Base-by-base conservation (phyloP, 768 basidiomycete genomes). In the Lactifluus pinguis region DNA sequence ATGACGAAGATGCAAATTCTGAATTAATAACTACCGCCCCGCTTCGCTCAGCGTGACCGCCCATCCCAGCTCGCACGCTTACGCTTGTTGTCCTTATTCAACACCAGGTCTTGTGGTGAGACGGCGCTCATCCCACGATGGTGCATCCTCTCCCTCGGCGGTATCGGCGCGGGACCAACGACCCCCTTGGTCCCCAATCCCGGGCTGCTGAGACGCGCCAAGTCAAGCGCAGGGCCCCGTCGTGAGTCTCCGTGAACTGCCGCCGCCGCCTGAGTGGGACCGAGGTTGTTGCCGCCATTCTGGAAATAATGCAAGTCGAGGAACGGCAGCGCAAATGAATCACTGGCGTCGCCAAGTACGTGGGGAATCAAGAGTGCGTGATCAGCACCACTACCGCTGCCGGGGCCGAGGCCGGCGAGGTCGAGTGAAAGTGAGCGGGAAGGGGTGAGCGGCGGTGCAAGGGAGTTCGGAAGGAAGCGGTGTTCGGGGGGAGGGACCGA, bases 261-360 rank as follows among this genome's bases (percentile, higher is more conserved):
- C 13, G 34, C 17, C 25, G 25, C 25, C 25, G 25, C 25, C 1
- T 25, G 25, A 13, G 42, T 9, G 11, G 17, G 29, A 17, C 42
- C 25, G 42, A 61, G 54, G 29, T 41, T 17, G n/a, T 49, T 45
- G 69, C 70, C 14, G 66, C 65, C 71, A 36, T 56, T 67, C 48
- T 56, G 67, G 68, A 84, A 84, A 69, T 87, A 87, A 68, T 89
- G 87, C 70, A 89, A 69, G 69, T 89, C 87, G 57, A 89, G 76
- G 72, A 87, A 89, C 2, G 86, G 82, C 1, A 88, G 71, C 19
- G 72, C 61, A 56, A 73, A 73, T 72, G 73, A 74, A 69, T 62
- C 62, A 62, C 62, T 63, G 15, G 65, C 69, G 65, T 58, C 59
- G 36, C 54, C 63, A 19, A 62, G 36, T 41, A 60, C 50, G 41